Evolutionary conservation across 441 rosid genomes (phyloP).

Genomic region (Raphanus hybrid): DNA sequence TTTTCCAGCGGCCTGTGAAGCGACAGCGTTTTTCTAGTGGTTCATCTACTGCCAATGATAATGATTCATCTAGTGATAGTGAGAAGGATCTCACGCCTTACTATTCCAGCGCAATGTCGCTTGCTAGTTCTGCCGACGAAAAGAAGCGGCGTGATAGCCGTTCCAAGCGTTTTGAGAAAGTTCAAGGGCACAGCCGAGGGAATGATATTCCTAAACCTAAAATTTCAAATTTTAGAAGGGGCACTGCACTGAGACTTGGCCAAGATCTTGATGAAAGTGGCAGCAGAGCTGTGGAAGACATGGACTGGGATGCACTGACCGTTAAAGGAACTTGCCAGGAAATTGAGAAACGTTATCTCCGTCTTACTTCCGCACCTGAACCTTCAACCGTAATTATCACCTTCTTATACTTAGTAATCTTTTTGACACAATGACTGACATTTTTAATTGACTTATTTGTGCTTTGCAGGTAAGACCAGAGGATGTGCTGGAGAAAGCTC

Average conservation of each 20-base stretch:
- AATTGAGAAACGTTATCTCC: constrained; percentile 96
- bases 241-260: constrained; percentile 76
- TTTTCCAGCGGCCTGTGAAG: constrained; percentile 72
- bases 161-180: constrained; percentile 90
- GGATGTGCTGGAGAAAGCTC: constrained; percentile 92
- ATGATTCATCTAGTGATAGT: constrained; percentile 92
- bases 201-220: constrained; percentile 60
- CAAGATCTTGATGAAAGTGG: constrained; percentile 78
- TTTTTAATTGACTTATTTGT: constrained; percentile 15
- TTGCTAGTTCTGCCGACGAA: constrained; percentile 86
- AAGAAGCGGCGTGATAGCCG: constrained; percentile 92
- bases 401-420: constrained; percentile 26
- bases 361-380: constrained; percentile 99
- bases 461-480: constrained; percentile 92
- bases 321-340: constrained; percentile 98
- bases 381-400: constrained; percentile 77
- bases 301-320: constrained; percentile 98
- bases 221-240: constrained; percentile 75
- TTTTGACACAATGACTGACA: constrained; percentile 14
- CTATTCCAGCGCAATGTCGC: constrained; percentile 75
- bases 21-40: constrained; percentile 72
- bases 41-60: constrained; percentile 55
- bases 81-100: constrained; percentile 85
- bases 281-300: constrained; percentile 96
- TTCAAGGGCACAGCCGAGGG: constrained; percentile 67